Conservation (phyloP, 1,284 basidiomycete species). For the Boletus albobrunnescens region DNA sequence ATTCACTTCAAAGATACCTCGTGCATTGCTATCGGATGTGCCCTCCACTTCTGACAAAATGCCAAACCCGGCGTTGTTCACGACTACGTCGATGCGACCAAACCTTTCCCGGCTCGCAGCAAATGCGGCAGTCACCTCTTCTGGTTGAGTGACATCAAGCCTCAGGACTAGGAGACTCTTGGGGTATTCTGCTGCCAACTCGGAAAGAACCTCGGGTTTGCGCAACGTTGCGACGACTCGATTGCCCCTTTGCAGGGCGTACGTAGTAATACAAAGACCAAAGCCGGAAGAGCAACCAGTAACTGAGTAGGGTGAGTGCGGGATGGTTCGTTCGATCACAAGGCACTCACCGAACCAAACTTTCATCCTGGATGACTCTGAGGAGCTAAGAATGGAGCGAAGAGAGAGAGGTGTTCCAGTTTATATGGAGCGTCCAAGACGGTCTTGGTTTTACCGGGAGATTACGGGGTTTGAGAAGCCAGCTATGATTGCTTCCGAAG, state of each 20-base stretch:
- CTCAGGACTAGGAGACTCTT: constrained; percentile 34
- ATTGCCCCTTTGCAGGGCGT: constrained; percentile 30
- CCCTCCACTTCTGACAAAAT: constrained; percentile 14
- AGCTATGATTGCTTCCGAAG: no score
- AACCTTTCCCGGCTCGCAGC: constrained; percentile 28
- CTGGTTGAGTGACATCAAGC: constrained; percentile 37
- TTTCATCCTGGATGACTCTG: not conserved
- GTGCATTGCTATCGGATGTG: constrained; percentile 20
- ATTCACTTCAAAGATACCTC: constrained; percentile 33
- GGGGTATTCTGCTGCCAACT: constrained; percentile 26
- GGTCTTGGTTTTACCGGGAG: no score
- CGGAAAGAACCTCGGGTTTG: constrained; percentile 25
- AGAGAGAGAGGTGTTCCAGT: not conserved
- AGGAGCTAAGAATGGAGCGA: not conserved
- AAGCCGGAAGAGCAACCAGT: constrained; percentile 15
- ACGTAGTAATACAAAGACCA: constrained; percentile 13
- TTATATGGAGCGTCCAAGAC: no score
- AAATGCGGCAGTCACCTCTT: constrained; percentile 33
- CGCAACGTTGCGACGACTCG: constrained; percentile 36
- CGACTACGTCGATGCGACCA: constrained; percentile 42
- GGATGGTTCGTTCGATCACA: not conserved
- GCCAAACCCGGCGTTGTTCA: constrained; percentile 38
- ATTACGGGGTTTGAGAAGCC: no score
- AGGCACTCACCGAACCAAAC: not conserved
- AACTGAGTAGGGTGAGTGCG: not conserved